Conservation (phyloP, 805 yeast genomes). For the Monosporozyma servazzii region DNA sequence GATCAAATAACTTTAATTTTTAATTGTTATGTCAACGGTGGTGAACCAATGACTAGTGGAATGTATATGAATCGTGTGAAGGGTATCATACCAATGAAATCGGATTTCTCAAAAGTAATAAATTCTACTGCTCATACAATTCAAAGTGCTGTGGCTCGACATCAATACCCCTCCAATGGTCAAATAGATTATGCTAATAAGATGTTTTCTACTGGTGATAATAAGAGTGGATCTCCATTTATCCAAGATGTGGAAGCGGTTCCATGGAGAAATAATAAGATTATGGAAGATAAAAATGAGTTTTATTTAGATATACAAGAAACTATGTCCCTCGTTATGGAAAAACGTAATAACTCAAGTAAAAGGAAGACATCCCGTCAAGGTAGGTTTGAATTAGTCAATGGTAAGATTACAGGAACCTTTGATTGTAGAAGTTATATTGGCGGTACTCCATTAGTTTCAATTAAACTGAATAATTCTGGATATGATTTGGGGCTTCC, state of each 20-base stretch:
- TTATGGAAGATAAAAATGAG: slow-evolving; percentile 73
- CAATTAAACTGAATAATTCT: slow-evolving; percentile 41
- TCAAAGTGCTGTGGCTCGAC: slow-evolving; percentile 6
- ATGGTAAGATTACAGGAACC: slow-evolving; percentile 48
- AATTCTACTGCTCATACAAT: slow-evolving; percentile 28
- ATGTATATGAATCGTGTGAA: slow-evolving; percentile 46
- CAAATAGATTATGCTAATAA: background rate
- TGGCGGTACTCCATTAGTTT: slow-evolving; percentile 69
- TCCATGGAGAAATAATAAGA: slow-evolving; percentile 76
- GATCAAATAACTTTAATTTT: slow-evolving; percentile 64
- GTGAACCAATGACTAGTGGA: slow-evolving; percentile 65
- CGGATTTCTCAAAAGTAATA: slow-evolving; percentile 29
- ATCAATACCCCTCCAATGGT: background rate
- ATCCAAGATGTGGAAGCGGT: slow-evolving; percentile 14
- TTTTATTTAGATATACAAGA: slow-evolving; percentile 78
- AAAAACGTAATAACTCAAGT: slow-evolving; percentile 1
- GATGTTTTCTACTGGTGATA: background rate
- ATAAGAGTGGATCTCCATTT: background rate
- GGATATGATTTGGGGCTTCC: slow-evolving; percentile 48
- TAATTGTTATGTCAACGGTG: slow-evolving; percentile 71
- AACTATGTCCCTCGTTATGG: slow-evolving; percentile 39
- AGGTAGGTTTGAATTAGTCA: slow-evolving; percentile 7
- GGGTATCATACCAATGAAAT: slow-evolving; percentile 53
- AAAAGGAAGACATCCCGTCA: background rate
- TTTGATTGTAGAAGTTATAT: slow-evolving; percentile 56